Evolutionary conservation across 2,329 filamentous ascomycete species (phyloP), one percentile per base, ranked within the genome.

Genomic region (Sarocladium strictum): DNA sequence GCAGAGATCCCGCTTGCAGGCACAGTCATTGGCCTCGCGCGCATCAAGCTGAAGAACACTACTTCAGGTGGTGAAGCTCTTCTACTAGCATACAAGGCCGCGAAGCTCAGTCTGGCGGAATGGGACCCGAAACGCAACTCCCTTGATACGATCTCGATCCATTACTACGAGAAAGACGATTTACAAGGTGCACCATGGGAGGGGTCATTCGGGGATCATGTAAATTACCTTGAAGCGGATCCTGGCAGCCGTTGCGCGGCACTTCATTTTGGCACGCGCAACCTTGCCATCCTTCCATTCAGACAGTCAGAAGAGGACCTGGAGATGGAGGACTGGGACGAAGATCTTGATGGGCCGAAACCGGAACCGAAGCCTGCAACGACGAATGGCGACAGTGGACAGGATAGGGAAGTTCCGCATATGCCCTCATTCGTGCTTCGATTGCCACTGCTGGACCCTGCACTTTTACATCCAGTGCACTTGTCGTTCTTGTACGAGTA

Each of bases 141-240:
- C 53, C 85, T 97, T 62, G 85, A 87, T 62, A 97, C 93, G 53
- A 83, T 94, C 59, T 97, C 93, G 53, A 93, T 99, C 64, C 94
- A 99, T 74, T 97, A 92, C 77, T 99, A 97, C 72, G 94, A 99
- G 70, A 89, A 94, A 68, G 92, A 97, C 65, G 92, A 96, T 66
- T 76, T 93, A 58, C 84, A 87, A 60, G 85, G 87, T 53, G 87
- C 84, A 58, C 92, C 93, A 0, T 97, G 91, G 87, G 85, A 87
- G 52, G 80, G 87, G 53, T 81, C 87, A 54, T 74, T 95, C 64
- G 84, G 83, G 66, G 83, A 88, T 58, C 90, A 87, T 67, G 80
- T 85, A 69, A 96, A 88, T 68, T 88, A 89, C 63, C 76, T 99
- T 63, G 87, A 87, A 51, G 89, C 93, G 56, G 94, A 99, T 65